These are phyloP conservation scores for Avena atlantica DNA, from an alignment of 176 grass and related monocot genomes.

Conservation along the genomic window DNA sequence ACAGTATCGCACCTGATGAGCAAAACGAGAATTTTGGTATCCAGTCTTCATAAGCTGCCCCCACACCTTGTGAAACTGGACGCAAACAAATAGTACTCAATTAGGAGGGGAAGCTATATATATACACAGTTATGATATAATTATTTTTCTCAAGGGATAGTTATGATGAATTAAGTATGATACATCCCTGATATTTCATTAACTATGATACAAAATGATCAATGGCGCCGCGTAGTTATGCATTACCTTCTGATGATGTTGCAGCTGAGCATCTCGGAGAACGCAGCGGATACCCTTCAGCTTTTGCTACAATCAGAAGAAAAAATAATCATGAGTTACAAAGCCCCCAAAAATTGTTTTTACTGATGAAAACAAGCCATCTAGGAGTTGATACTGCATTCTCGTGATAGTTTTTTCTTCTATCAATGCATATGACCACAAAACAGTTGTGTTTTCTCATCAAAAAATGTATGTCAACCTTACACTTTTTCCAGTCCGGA, in stretches of 20 bases:
- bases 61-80: constrained; percentile 98
- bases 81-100: constrained; percentile 10
- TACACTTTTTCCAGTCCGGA: neutral
- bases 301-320: constrained; percentile 56
- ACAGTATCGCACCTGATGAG: constrained; percentile 76
- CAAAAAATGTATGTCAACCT: neutral
- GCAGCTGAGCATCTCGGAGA: constrained; percentile 83
- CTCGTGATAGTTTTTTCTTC: neutral
- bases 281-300: constrained; percentile 64
- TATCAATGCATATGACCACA: neutral
- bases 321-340: neutral
- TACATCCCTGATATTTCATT: neutral
- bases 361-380: constrained; percentile 7
- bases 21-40: constrained; percentile 97
- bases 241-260: constrained; percentile 79
- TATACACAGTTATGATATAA: neutral
- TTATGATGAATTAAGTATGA: neutral
- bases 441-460: neutral
- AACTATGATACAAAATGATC: neutral
- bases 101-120: neutral
- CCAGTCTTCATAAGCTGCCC: constrained; percentile 99
- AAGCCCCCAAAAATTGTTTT: neutral
- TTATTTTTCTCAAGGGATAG: neutral
- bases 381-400: neutral
- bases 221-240: neutral